These are phyloP conservation scores for Pisolithus tinctorius DNA, from an alignment of 768 basidiomycete genomes.

Conservation along the genomic window DNA sequence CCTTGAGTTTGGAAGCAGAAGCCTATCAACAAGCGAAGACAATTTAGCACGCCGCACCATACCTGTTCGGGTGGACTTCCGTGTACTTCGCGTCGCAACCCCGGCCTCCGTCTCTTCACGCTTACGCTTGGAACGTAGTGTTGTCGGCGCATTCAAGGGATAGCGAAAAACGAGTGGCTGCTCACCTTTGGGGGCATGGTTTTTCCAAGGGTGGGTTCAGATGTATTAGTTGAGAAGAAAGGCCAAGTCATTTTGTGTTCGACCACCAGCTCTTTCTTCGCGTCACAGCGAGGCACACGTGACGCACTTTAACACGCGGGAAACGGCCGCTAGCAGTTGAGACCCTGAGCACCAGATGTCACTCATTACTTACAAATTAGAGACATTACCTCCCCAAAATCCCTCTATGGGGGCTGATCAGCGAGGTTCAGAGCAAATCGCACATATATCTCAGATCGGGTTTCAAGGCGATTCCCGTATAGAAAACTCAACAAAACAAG, in stretches of 20 bases:
- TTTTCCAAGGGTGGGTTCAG: too few species aligned
- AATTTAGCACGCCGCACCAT: slow-evolving; percentile 8
- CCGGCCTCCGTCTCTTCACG: slow-evolving; percentile 34
- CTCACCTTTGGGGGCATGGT: slow-evolving; percentile 1
- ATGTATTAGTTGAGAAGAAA: neutral
- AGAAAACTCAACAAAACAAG: too few species aligned
- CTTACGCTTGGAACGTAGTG: slow-evolving; percentile 43
- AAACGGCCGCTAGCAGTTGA: too few species aligned
- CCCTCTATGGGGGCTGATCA: too few species aligned
- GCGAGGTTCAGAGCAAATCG: too few species aligned
- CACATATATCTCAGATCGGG: too few species aligned
- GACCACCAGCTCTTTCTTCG: neutral
- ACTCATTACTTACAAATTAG: too few species aligned
- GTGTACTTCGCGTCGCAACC: slow-evolving; percentile 38
- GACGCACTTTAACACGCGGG: neutral
- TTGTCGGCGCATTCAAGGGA: neutral
- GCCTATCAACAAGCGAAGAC: neutral
- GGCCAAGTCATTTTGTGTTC: neutral
- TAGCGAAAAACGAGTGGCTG: neutral
- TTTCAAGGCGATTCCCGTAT: too few species aligned
- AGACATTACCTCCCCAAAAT: too few species aligned
- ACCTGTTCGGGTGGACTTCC: slow-evolving; percentile 37
- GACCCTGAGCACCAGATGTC: too few species aligned
- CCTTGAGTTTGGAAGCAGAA: slow-evolving; percentile 9
- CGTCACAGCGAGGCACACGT: neutral